These are phyloP conservation scores for Curvularia hawaiiensis DNA, from an alignment of 2,329 filamentous ascomycete species.

Conservation along the genomic window DNA sequence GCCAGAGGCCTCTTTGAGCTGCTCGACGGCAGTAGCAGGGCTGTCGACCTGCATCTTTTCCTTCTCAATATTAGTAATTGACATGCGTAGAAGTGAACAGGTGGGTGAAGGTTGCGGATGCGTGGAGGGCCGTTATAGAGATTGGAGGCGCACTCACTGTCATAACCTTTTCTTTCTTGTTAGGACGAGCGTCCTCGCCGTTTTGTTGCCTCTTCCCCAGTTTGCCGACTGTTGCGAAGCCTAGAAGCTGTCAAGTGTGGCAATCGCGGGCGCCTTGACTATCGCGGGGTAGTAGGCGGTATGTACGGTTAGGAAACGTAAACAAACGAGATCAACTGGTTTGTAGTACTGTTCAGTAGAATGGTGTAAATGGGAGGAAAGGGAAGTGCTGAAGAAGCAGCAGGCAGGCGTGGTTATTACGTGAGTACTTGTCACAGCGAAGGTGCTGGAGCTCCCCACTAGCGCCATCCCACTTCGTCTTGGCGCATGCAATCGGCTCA, in stretches of 20 bases:
- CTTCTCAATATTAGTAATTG: constrained; percentile 36
- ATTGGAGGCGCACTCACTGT: constrained; percentile 39
- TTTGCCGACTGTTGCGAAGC: constrained; percentile 43
- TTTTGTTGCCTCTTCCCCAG: constrained; percentile 51
- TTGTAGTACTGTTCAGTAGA: constrained; percentile 7
- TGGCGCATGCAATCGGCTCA: constrained; percentile 18
- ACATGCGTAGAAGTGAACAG: constrained; percentile 2
- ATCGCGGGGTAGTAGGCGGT: constrained; percentile 22
- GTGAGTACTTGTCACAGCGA: constrained; percentile 24
- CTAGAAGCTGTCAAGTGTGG: constrained; percentile 31
- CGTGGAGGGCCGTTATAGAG: neutral
- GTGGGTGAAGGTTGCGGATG: constrained; percentile 7
- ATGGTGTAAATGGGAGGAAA: constrained; percentile 6
- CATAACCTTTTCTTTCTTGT: constrained; percentile 51
- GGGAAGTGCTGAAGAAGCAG: constrained; percentile 15
- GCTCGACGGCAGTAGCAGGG: constrained; percentile 61
- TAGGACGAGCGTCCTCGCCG: constrained; percentile 46
- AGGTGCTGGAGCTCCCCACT: constrained; percentile 30
- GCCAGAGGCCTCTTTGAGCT: constrained; percentile 57
- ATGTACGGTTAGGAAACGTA: neutral
- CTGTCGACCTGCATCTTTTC: constrained; percentile 69
- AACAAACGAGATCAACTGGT: constrained; percentile 12
- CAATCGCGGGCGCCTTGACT: constrained; percentile 19
- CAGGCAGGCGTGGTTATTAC: constrained; percentile 17
- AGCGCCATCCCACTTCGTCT: constrained; percentile 21